Evolutionary conservation across 2,329 filamentous ascomycete species (phyloP), one percentile per base, ranked within the genome.

Genomic region (Beauveria sp.): DNA sequence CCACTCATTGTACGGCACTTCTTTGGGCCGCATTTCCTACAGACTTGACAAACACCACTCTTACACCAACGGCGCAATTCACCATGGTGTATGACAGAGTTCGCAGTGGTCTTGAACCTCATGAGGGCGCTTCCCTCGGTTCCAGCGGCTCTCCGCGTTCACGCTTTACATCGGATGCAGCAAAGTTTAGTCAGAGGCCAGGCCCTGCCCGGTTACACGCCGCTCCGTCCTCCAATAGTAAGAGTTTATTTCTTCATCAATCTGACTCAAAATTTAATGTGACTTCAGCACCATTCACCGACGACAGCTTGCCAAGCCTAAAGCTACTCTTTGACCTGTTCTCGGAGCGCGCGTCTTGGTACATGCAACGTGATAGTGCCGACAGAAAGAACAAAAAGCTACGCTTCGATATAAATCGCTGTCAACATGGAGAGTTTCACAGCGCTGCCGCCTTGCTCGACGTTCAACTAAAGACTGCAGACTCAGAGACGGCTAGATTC

Each of bases 81-180:
- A 20, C 18, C 40, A 60, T 60, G 57, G 57, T 42, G 26, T 45
- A 53, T 22, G 57, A 46, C 28, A 52, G 57, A 46, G 49, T n/a
- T 8, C 40, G 57, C 18, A 6, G 48, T 34, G 26, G 5, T 24
- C 49, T 49, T 22, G 26, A 34, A 7, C 26, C 5, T 8, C n/a
- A 10, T 14, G 49, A 53, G 20, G 20, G 57, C 40, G 7, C 46
- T 24, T 10, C 7, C 10, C 24, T 34, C 26, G n/a, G n/a, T 6
- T n/a, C 57, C 5, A 52, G 49, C 10, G 57, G 49, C 40, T 46
- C 49, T 45, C 57, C 48, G 4, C 49, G 40, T 20, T 24, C 28
- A 4, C 48, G 48, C n/a, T 42, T 40, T 24, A 8, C 46, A 20
- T 18, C 56, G n/a, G 49, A 60, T 20, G 14, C 48, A 6, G 3